Evolutionary conservation across 2,329 filamentous ascomycete species (phyloP).

Genomic region (Cercospora sp.): DNA sequence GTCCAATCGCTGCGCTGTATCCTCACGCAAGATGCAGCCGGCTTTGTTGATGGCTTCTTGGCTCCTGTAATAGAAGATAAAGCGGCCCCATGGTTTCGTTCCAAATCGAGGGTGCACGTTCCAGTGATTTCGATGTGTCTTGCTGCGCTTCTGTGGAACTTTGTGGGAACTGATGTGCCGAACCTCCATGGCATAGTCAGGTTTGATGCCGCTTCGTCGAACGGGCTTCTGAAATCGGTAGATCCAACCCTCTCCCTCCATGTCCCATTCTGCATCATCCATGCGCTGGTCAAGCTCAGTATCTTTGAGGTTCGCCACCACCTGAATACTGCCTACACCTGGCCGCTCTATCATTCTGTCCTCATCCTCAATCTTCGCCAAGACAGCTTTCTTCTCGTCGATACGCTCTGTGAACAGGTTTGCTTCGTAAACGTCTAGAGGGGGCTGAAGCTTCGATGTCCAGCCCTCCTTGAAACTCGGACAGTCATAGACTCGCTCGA

Average conservation of each 20-base stretch:
- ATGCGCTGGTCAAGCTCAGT: not conserved
- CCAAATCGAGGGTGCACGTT: slow-evolving; percentile 35
- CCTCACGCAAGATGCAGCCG: slow-evolving; percentile 21
- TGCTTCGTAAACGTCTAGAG: slow-evolving; percentile 26
- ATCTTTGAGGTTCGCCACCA: slow-evolving; percentile 15
- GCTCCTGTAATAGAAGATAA: slow-evolving; percentile 46
- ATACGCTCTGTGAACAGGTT: slow-evolving; percentile 25
- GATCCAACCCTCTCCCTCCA: slow-evolving; percentile 26
- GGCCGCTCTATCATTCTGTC: not conserved
- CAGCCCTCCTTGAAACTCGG: slow-evolving; percentile 2
- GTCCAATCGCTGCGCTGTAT: slow-evolving; percentile 21
- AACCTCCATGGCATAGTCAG: slow-evolving; percentile 28
- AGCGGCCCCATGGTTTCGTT: slow-evolving; percentile 41
- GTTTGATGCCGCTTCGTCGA: slow-evolving; percentile 27
- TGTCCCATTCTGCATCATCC: slow-evolving; percentile 18
- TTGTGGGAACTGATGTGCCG: slow-evolving; percentile 14
- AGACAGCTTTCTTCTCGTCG: not conserved
- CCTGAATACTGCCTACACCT: slow-evolving; percentile 18
- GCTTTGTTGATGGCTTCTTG: slow-evolving; percentile 29
- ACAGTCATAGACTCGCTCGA: slow-evolving; percentile 21
- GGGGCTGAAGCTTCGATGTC: slow-evolving; percentile 11
- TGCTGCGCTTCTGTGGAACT: slow-evolving; percentile 17
- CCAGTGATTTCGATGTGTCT: slow-evolving; percentile 25
- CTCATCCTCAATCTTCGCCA: not conserved
- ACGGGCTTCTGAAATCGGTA: slow-evolving; percentile 13